Percentiles rank a stretch among this genome's conserved stretches.
These are phyloP conservation scores for Schwanniomyces etchellsii DNA, from an alignment of 1,139 yeast genomes.

Conservation along the genomic window DNA sequence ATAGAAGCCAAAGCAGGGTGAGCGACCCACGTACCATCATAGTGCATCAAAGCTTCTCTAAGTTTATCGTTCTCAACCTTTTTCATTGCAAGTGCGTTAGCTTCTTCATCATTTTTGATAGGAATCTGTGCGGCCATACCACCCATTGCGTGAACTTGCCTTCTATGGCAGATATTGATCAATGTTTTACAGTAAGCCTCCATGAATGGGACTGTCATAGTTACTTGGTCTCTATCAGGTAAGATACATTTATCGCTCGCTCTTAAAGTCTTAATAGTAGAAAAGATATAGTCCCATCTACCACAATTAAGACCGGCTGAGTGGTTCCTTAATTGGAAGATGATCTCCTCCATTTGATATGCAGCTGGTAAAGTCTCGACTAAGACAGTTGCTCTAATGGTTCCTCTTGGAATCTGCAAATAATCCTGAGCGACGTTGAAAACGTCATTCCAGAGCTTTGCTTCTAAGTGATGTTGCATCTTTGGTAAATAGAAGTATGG, in stretches of 20 bases:
- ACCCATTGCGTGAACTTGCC: slow-evolving; percentile 27
- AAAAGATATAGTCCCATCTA: slow-evolving; percentile 27
- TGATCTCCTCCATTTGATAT: slow-evolving; percentile 26
- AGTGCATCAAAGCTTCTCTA: slow-evolving; percentile 14
- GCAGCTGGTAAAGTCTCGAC: slow-evolving; percentile 28
- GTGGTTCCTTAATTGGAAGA: slow-evolving; percentile 23
- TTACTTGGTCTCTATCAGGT: slow-evolving; percentile 22
- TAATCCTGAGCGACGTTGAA: slow-evolving; percentile 22
- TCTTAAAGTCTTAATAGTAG: slow-evolving; percentile 21
- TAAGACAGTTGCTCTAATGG: slow-evolving; percentile 24
- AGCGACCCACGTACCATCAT: slow-evolving; percentile 17
- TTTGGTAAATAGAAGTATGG: slow-evolving; percentile 27
- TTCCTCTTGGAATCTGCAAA: slow-evolving; percentile 18
- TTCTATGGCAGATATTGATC: slow-evolving; percentile 22
- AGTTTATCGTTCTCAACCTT: slow-evolving; percentile 22
- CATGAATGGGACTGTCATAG: slow-evolving; percentile 25
- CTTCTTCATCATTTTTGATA: slow-evolving; percentile 19
- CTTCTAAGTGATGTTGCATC: slow-evolving; percentile 27
- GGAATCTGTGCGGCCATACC: slow-evolving; percentile 30
- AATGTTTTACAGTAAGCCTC: slow-evolving; percentile 20
- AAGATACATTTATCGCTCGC: slow-evolving; percentile 18
- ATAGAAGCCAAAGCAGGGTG: slow-evolving; percentile 15
- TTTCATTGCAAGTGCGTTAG: slow-evolving; percentile 19
- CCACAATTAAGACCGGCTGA: slow-evolving; percentile 26
- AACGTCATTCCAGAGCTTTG: slow-evolving; percentile 24